These are phyloP conservation scores for Hyaloscypha variabilis DNA, from an alignment of 495 filamentous ascomycete genomes.

Conservation along the genomic window DNA sequence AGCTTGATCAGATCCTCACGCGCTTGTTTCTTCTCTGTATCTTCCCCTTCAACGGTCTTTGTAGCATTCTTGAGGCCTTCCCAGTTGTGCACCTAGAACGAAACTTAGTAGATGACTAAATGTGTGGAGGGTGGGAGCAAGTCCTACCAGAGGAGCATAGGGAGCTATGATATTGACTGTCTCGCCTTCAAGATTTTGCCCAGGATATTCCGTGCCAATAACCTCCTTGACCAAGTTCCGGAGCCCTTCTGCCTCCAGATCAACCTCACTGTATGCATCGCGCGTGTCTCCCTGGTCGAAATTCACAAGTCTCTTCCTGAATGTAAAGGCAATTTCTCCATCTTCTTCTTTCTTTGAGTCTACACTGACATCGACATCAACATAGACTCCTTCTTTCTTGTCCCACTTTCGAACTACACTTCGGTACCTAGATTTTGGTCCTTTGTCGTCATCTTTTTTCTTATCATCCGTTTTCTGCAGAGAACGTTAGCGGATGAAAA, in stretches of 20 bases:
- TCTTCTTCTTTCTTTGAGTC: background rate
- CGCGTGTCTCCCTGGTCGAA: background rate
- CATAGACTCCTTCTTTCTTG: background rate
- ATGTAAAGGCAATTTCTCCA: background rate
- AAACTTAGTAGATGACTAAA: background rate
- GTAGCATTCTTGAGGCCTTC: background rate
- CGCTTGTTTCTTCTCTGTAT: background rate
- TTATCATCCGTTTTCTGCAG: background rate
- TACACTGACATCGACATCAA: background rate
- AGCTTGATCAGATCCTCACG: background rate
- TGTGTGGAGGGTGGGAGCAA: background rate
- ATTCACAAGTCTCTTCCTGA: background rate
- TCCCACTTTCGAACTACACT: background rate
- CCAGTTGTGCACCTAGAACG: background rate
- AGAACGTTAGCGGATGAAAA: background rate
- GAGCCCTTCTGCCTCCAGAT: background rate
- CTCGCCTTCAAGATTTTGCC: background rate
- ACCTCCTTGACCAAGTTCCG: background rate
- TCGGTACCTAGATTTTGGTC: conserved; percentile 4
- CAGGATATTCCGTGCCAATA: background rate
- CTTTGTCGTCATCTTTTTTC: background rate
- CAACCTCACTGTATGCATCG: background rate
- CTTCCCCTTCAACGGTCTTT: background rate
- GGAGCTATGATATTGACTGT: background rate
- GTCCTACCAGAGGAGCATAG: background rate